Evolutionary conservation across 2,329 filamentous ascomycete genomes (phyloP).

Genomic region (Trichoderma koningiopsis): DNA sequence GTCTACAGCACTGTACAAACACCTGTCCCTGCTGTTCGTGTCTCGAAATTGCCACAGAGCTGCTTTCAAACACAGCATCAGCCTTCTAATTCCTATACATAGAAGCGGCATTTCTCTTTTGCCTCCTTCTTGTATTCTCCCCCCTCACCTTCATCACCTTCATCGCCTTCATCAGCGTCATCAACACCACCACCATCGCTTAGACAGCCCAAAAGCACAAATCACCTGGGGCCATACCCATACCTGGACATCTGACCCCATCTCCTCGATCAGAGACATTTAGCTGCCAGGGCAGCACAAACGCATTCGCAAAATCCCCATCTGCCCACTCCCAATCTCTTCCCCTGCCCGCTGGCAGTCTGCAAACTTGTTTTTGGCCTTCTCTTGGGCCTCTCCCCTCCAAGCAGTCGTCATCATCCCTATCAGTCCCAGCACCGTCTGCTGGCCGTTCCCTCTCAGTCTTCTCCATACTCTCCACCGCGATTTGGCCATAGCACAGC

Average conservation of each 20-base stretch:
- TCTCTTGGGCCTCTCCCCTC: not conserved
- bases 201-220: not conserved
- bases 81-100: not conserved
- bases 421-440: conserved; percentile 19
- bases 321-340: not conserved
- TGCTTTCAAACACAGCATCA: not conserved
- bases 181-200: not conserved
- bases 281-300: conserved; percentile 3
- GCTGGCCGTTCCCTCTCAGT: conserved; percentile 10
- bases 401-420: conserved; percentile 15
- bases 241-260: not conserved
- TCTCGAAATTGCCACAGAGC: conserved; percentile 14
- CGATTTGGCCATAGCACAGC: conserved; percentile 20
- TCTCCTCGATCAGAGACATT: conserved; percentile 1
- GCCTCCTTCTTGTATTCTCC: not conserved
- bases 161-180: not conserved
- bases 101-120: conserved; percentile 10
- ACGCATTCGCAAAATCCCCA: conserved; percentile 8
- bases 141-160: not conserved
- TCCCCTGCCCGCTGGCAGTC: conserved; percentile 6
- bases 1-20: not conserved
- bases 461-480: conserved; percentile 26
- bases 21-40: not conserved
- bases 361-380: conserved; percentile 13
- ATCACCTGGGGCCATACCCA: not conserved